Conservation (phyloP, 2,329 filamentous ascomycete genomes). For the Pyricularia grisea region DNA sequence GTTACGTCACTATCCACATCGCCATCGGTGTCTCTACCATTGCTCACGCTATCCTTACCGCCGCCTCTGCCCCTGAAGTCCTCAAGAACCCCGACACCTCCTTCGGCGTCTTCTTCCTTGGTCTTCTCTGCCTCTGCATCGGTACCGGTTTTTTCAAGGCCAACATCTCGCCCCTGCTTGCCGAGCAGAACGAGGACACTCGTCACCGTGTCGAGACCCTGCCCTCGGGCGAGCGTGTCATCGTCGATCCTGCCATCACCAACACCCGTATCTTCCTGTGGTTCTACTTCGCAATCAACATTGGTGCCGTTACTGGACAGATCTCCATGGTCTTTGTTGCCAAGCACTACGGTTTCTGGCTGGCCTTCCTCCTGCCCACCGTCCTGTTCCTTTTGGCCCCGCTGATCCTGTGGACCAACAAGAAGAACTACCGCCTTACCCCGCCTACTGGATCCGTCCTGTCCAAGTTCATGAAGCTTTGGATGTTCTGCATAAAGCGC, state of each 20-base stretch:
- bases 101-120: constrained; percentile 60
- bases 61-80: constrained; percentile 53
- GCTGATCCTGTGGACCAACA: constrained; percentile 48
- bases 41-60: constrained; percentile 57
- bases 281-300: constrained; percentile 57
- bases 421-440: constrained; percentile 45
- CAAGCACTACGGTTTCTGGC: constrained; percentile 67
- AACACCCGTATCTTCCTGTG: constrained; percentile 61
- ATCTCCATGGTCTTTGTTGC: constrained; percentile 63
- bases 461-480: constrained; percentile 51
- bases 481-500: constrained; percentile 53
- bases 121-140: constrained; percentile 42
- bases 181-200: constrained; percentile 57
- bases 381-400: constrained; percentile 55
- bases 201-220: constrained; percentile 46
- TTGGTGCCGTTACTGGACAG: constrained; percentile 55
- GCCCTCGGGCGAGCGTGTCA: constrained; percentile 53
- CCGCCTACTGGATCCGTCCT: constrained; percentile 61
- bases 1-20: constrained; percentile 63
- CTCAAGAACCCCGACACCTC: constrained; percentile 48
- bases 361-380: constrained; percentile 60
- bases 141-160: constrained; percentile 77
- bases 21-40: constrained; percentile 56
- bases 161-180: constrained; percentile 64
- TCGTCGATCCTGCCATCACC: constrained; percentile 61